Evolutionary conservation across 176 grass and related monocot genomes (phyloP).

Genomic region (Guadua angustifolia): DNA sequence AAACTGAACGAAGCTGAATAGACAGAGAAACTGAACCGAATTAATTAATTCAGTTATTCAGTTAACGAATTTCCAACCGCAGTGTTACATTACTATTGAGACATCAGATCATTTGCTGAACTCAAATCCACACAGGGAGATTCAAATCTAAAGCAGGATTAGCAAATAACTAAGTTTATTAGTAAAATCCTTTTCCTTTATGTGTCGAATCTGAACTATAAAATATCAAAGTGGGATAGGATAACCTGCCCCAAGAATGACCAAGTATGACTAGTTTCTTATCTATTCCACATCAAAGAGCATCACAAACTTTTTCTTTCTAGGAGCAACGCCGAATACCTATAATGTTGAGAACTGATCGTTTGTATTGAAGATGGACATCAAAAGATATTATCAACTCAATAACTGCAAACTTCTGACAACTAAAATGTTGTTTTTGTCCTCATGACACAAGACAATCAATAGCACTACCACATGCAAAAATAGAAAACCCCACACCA

Average conservation of each 20-base stretch:
- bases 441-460: not conserved
- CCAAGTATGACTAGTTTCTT: not conserved
- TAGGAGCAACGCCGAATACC: not conserved
- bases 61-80: too few relatives aligned
- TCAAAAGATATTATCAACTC: not conserved
- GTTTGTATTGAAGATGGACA: constrained; percentile 6
- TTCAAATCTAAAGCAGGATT: too few relatives aligned
- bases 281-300: not conserved
- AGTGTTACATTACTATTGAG: too few relatives aligned
- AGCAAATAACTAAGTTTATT: too few relatives aligned
- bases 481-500: not conserved
- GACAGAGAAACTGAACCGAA: too few relatives aligned
- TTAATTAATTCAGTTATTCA: too few relatives aligned
- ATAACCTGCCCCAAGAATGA: not conserved
- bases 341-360: not conserved
- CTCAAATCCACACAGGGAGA: too few relatives aligned
- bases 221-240: not conserved
- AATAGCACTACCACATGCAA: not conserved
- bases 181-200: too few relatives aligned
- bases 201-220: too few relatives aligned
- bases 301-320: not conserved
- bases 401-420: not conserved
- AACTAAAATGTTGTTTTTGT: not conserved
- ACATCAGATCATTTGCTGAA: too few relatives aligned
- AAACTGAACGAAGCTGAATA: too few relatives aligned